Conservation (phyloP, 129 eudicot species). For the Escallonia herrerae region DNA sequence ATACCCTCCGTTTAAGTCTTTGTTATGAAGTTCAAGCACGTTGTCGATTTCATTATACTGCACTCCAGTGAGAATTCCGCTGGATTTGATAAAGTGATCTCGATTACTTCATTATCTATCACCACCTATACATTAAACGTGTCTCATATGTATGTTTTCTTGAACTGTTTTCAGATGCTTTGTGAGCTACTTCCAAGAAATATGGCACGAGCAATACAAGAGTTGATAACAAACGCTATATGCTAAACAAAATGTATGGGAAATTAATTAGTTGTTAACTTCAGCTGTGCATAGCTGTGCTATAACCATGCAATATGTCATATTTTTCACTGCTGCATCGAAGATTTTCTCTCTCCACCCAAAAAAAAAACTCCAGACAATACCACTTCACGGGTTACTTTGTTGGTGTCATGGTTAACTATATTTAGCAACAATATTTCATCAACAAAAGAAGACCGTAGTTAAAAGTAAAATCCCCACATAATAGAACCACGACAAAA, state of each 20-base stretch:
- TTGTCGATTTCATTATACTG: constrained; percentile 59
- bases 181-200: background rate
- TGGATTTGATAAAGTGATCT: constrained; percentile 56
- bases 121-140: constrained; percentile 34
- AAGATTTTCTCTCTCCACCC: no score
- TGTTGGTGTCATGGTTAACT: background rate
- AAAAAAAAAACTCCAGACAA: background rate
- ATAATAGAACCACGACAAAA: background rate
- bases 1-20: constrained; percentile 61
- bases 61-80: constrained; percentile 47
- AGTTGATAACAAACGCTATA: no score
- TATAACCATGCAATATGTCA: no score
- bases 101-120: constrained; percentile 56
- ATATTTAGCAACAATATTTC: background rate
- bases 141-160: no score
- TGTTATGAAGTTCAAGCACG: constrained; percentile 49
- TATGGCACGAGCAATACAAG: no score
- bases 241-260: background rate
- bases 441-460: background rate
- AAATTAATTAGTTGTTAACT: background rate
- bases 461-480: background rate
- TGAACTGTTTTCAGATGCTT: background rate
- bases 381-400: background rate
- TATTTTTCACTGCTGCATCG: no score
- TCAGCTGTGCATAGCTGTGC: background rate